Evolutionary conservation across 805 yeast genomes (phyloP), one percentile per base, ranked within the genome.

Genomic region (Starmera pachycereana): DNA sequence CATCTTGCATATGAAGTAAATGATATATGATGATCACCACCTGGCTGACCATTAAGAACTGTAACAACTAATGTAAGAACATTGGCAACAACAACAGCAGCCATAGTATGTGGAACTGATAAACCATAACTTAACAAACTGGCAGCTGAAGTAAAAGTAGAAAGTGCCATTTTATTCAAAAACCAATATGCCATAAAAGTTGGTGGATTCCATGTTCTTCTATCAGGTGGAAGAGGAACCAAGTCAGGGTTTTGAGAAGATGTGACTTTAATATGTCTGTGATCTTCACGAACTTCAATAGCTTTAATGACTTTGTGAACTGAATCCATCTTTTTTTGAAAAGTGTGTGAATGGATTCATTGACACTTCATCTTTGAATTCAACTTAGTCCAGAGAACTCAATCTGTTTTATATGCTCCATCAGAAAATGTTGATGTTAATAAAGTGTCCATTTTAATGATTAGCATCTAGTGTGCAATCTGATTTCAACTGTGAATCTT

Each of bases 161-260:
- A 33, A 3, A 33, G 6, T 6, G 36, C 10, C 29, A 33, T 19
- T 8, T 18, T 19, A 14, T 19, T 19, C 4, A 33, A 11, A 12
- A 12, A n/a, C 66, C 65, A 60, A 40, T 58, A 61, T 2, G 52
- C 52, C 7, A 51, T 41, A 40, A 45, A 57, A 11, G 57, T 48
- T 51, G 52, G 54, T 31, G 45, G 40, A 35, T 46, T 54, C 64
- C 63, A 62, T 0, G 62, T 58, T 42, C 65, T 48, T 30, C 59
- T 57, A 5, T 44, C 39, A 7, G 43, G 50, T n/a, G 61, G 55
- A 5, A 63, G 58, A 10, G 66, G 65, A 29, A 58, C 60, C 36
- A 60, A 41, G 45, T 63, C 68, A 12, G 36, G 36, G 14, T 33
- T 33, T 33, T 33, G 36, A 10, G 16, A 13, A 12, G 29, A 19